A percentile compares a stretch with the other conserved stretches of the same genome.
Evolutionary conservation across 202 grass and related monocot genomes (phyloP).

Genomic region (Panicum hallii): DNA sequence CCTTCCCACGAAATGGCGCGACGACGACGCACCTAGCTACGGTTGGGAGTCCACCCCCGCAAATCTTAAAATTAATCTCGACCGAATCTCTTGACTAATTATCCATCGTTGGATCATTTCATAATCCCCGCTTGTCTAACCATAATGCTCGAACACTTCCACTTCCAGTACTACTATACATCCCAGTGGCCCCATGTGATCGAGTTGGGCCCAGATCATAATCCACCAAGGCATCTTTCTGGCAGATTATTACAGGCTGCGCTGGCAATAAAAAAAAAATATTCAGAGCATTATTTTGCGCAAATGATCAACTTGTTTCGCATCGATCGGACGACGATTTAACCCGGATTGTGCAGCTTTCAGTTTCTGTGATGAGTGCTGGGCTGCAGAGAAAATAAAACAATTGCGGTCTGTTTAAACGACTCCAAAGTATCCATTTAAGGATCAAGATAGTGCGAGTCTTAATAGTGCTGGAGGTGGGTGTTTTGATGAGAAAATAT

Average conservation of each 20-base stretch:
- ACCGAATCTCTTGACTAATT: constrained; percentile 40
- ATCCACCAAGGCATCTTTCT: constrained; percentile 47
- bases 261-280: constrained; percentile 5
- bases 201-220: constrained; percentile 51
- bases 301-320: constrained; percentile 15
- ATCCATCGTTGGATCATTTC: constrained; percentile 40
- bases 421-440: not conserved
- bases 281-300: constrained; percentile 13
- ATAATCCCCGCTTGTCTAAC: constrained; percentile 39
- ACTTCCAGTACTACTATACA: constrained; percentile 10
- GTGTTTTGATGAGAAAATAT: constrained; percentile 21
- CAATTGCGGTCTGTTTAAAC: not conserved
- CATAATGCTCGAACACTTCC: constrained; percentile 19
- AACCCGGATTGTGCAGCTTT: constrained; percentile 10
- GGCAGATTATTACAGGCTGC: constrained; percentile 35
- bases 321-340: constrained; percentile 3
- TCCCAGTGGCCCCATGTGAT: constrained; percentile 41
- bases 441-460: not conserved
- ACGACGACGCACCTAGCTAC: constrained; percentile 16
- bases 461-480: not conserved
- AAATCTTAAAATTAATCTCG: constrained; percentile 35
- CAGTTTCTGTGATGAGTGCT: constrained; percentile 8
- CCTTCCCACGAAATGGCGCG: constrained; percentile 21
- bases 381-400: not conserved
- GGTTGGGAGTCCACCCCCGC: constrained; percentile 46